phyloP scores from a whole-genome alignment of 768 basidiomycete genomes.

The Lactarius sp. region DNA sequence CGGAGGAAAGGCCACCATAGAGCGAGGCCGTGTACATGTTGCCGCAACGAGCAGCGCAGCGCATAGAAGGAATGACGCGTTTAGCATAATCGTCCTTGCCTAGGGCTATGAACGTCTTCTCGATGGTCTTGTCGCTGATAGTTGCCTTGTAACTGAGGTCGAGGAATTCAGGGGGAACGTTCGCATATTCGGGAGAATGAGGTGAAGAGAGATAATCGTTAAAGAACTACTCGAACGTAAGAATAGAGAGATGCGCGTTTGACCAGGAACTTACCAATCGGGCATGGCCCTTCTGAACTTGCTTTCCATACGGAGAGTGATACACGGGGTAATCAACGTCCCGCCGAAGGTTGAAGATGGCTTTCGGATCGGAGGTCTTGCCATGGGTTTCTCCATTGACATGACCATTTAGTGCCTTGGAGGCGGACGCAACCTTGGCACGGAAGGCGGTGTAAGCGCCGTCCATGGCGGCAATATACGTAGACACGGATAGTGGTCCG shows the following conservation, averaged over 20 bases:
- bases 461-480: conserved; percentile 93
- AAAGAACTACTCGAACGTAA: conserved; percentile 40
- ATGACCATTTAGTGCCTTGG: conserved; percentile 34
- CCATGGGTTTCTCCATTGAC: conserved; percentile 32
- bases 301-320: conserved; percentile 98
- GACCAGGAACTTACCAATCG: conserved; percentile 50
- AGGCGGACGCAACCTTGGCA: conserved; percentile 67
- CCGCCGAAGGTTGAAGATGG: conserved; percentile 54
- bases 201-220: conserved; percentile 90
- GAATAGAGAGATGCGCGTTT: conserved; percentile 8
- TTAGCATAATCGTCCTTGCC: conserved; percentile 70
- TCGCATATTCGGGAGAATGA: conserved; percentile 58
- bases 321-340: conserved; percentile 91
- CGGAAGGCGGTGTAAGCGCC: conserved; percentile 81
- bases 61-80: conserved; percentile 78
- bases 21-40: conserved; percentile 99
- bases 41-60: conserved; percentile 84
- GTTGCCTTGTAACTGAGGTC: conserved; percentile 63
- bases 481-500: conserved; percentile 92
- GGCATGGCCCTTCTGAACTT: conserved; percentile 95
- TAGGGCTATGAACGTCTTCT: conserved; percentile 86
- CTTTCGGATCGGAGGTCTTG: conserved; percentile 36
- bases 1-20: conserved; percentile 88
- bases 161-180: conserved; percentile 67
- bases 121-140: conserved; percentile 89